These are phyloP conservation scores for Saccharum spontaneum DNA, from an alignment of 176 grass and related monocot species.

Conservation along the genomic window DNA sequence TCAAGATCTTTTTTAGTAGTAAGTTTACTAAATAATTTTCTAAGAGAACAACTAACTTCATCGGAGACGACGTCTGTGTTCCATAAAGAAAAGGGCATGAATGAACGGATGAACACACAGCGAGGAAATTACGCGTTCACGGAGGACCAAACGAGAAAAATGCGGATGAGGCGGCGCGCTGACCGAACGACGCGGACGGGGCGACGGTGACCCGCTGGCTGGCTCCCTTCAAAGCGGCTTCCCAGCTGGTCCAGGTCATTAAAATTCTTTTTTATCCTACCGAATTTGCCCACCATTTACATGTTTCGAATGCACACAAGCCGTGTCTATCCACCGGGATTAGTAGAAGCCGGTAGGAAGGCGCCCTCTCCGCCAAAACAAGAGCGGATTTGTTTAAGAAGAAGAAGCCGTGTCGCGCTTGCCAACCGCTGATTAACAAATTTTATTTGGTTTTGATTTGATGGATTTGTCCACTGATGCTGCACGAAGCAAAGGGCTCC, in stretches of 20 bases:
- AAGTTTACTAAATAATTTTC: too few relatives aligned
- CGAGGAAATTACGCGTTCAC: background rate
- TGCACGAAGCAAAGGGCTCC: background rate
- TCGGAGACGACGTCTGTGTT: too few relatives aligned
- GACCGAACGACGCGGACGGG: background rate
- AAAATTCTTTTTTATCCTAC: background rate
- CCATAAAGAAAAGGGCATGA: too few relatives aligned
- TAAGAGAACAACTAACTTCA: too few relatives aligned
- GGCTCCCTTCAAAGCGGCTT: background rate
- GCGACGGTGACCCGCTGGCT: slow-evolving; percentile 4
- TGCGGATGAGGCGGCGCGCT: background rate
- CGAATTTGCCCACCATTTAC: slow-evolving; percentile 39
- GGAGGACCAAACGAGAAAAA: background rate
- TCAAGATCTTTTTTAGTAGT: too few relatives aligned
- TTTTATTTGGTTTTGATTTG: background rate
- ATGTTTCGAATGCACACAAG: slow-evolving; percentile 28
- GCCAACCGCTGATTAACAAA: slow-evolving; percentile 3
- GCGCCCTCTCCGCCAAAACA: background rate
- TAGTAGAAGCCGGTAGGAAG: slow-evolving; percentile 30
- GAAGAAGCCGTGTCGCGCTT: slow-evolving; percentile 25
- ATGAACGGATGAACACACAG: too few relatives aligned
- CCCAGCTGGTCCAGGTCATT: slow-evolving; percentile 14
- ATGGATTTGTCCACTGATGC: background rate
- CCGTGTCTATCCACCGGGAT: slow-evolving; percentile 6
- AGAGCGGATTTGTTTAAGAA: background rate